Evolutionary conservation across 225 moss, liverwort and hornwort genomes (phyloP), one percentile per base, ranked within the genome.

Genomic region (Asterella californica): DNA sequence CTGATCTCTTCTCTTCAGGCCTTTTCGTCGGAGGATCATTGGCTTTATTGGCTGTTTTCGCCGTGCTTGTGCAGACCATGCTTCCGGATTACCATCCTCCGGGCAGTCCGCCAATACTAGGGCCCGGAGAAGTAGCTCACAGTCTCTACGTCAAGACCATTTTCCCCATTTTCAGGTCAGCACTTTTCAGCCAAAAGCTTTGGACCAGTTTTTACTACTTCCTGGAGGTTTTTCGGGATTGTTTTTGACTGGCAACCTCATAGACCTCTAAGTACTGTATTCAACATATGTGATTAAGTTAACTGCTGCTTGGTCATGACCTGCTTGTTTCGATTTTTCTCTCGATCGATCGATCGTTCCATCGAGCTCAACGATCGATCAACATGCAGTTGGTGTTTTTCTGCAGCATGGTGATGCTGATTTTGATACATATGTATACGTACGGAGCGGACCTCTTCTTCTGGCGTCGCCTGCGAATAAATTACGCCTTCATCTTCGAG

Each of bases 401-500:
- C 14, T 76, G 81, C 88, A 97, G 97, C 86, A 88, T 88, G 84
- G 76, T 88, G 54, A 91, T 88, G 36, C 81, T 97, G 72, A 82
- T 97, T 65, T 87, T 94, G 63, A 86, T 97, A 60, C 97, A 97
- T 72, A 87, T 94, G 87, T 93, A 90, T 78, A 88, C 92, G 93
- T 97, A 97, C 72, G 94, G 94, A 73, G 89, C 84, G 75, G 85
- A 94, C 67, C 81, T 93, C 29, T 97, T 91, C 59, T 89, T 90
- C 50, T 97, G 97, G 97, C 91, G 93, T 78, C 83, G 85, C 80
- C 81, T 85, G 79, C 90, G 94, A 34, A 92, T 97, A 70, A 97
- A 94, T 76, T 94, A 93, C 59, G 80, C 89, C 38, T 93, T 94
- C 85, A 94, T 94, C 74, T 94, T 94, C 69, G 94, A 94, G 84